These are phyloP conservation scores for Cinnamomum micranthum DNA, from an alignment of 164 flowering plant species.

Conservation along the genomic window DNA sequence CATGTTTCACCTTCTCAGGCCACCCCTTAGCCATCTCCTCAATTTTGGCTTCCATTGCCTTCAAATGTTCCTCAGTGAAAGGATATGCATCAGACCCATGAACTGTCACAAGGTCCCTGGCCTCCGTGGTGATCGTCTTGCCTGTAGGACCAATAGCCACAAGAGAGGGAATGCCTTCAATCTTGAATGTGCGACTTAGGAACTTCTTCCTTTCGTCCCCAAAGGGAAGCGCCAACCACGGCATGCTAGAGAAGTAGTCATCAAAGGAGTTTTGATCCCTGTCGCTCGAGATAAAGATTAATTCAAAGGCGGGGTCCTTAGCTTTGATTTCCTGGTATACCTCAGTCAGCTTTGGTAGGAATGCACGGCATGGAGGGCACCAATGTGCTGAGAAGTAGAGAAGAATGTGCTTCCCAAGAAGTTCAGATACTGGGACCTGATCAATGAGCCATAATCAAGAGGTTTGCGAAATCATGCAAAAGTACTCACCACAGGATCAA, in stretches of 20 bases:
- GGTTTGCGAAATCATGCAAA: background rate
- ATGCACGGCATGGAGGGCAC: constrained; percentile 73
- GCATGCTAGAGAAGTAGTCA: constrained; percentile 56
- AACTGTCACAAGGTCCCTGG: constrained; percentile 27
- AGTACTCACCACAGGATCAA: too few species aligned
- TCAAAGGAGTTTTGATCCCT: constrained; percentile 48
- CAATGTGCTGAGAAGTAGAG: constrained; percentile 71
- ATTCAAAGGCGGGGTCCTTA: constrained; percentile 49
- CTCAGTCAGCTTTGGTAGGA: constrained; percentile 48
- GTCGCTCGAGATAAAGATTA: constrained; percentile 64
- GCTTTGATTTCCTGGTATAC: constrained; percentile 61
- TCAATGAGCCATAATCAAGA: background rate
- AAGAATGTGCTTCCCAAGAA: constrained; percentile 61
- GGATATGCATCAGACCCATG: constrained; percentile 73
- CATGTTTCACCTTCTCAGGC: constrained; percentile 61
- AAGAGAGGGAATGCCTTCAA: constrained; percentile 49
- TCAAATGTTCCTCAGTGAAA: constrained; percentile 52
- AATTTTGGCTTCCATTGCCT: constrained; percentile 36
- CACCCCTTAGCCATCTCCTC: constrained; percentile 61
- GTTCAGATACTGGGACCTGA: constrained; percentile 53
- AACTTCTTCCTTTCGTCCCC: constrained; percentile 43
- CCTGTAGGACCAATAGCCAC: constrained; percentile 69
- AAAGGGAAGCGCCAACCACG: constrained; percentile 74
- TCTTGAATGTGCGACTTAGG: constrained; percentile 43
- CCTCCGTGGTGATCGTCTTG: constrained; percentile 44